These are phyloP conservation scores for Kwoniella shandongensis DNA, from an alignment of 768 basidiomycete genomes.

Conservation along the genomic window DNA sequence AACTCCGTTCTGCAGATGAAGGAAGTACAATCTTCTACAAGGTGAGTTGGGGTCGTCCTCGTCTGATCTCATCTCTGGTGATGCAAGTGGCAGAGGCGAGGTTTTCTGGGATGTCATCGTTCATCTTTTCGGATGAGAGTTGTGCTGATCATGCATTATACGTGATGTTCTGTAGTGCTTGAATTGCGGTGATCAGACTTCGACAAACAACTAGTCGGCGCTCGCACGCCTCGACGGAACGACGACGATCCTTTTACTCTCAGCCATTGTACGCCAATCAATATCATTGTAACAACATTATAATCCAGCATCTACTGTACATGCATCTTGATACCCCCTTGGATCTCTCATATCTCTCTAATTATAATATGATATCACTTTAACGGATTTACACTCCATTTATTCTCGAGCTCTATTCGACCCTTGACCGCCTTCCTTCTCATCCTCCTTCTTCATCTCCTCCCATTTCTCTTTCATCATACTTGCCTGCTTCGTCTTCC, in stretches of 20 bases:
- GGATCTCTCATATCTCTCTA: neutral
- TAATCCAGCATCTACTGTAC: neutral
- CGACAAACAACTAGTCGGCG: slow-evolving; percentile 24
- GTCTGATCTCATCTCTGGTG: neutral
- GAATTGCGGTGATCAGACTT: slow-evolving; percentile 26
- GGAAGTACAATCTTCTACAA: slow-evolving; percentile 92
- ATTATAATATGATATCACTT: too few species aligned
- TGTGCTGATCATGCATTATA: too few species aligned
- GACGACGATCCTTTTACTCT: too few species aligned
- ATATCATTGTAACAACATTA: too few species aligned
- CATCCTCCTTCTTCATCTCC: slow-evolving; percentile 24
- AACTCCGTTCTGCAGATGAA: slow-evolving; percentile 90
- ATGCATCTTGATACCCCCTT: slow-evolving; percentile 15
- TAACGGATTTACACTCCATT: too few species aligned
- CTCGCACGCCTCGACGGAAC: too few species aligned
- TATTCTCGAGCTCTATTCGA: neutral
- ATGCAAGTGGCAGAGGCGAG: too few species aligned
- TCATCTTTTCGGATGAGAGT: too few species aligned
- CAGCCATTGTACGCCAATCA: too few species aligned
- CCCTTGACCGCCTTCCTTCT: slow-evolving; percentile 1
- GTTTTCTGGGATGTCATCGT: too few species aligned
- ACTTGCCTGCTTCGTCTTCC: slow-evolving; percentile 31
- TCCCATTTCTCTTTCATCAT: slow-evolving; percentile 34
- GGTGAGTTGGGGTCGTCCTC: slow-evolving; percentile 59
- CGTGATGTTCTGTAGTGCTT: slow-evolving; percentile 13